Conservation (phyloP, 805 yeast species). For the Metschnikowia peoriensis region DNA sequence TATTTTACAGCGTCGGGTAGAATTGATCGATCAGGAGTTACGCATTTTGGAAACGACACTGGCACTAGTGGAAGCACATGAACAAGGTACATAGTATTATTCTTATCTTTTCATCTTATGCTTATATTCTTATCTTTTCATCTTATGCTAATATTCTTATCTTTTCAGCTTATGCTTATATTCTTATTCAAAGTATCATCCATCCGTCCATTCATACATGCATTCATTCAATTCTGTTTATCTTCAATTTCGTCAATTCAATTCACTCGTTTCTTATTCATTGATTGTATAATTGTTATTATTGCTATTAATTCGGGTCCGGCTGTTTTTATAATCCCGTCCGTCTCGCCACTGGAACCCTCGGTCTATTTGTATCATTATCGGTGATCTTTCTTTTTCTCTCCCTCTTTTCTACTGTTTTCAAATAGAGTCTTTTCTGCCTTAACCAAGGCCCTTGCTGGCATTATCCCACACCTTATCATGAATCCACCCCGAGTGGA, state of each 20-base stretch:
- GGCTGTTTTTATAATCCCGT: background rate
- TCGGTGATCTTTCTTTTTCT: background rate
- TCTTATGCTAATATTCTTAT: no score
- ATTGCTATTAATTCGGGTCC: background rate
- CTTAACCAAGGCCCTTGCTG: constrained; percentile 28
- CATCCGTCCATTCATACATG: no score
- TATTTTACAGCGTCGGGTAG: constrained; percentile 46
- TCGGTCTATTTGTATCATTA: no score
- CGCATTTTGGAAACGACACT: constrained; percentile 65
- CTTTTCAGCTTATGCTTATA: no score
- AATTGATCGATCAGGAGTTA: constrained; percentile 66
- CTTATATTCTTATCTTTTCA: no score
- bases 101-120: no score
- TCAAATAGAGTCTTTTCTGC: background rate
- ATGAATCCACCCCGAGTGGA: constrained; percentile 83
- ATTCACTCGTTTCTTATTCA: background rate
- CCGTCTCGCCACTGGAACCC: no score
- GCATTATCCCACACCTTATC: constrained; percentile 71
- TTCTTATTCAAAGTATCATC: no score
- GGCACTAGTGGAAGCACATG: constrained; percentile 17
- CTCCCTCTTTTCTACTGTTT: background rate
- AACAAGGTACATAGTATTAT: no score
- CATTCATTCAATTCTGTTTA: background rate
- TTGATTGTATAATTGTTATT: background rate
- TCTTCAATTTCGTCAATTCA: background rate